A percentile compares a stretch with the other conserved stretches of the same genome.
Conservation (phyloP, 2,329 filamentous ascomycete species). For the Zymoseptoria ardabiliae region DNA sequence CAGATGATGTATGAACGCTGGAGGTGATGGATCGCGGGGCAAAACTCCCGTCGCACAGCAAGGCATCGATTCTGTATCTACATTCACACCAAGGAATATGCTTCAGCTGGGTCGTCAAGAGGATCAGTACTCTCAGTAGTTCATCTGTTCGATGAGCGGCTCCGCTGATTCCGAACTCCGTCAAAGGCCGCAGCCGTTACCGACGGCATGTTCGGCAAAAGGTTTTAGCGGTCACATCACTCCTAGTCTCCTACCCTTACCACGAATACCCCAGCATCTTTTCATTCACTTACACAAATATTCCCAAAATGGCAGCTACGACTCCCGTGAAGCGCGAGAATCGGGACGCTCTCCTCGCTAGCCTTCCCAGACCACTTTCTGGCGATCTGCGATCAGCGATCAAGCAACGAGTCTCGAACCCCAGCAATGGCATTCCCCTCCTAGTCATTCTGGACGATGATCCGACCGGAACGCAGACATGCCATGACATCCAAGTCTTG, state of each 20-base stretch:
- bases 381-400: slow-evolving; percentile 6
- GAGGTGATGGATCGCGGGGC: no score
- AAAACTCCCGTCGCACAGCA: no score
- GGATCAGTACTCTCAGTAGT: no score
- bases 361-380: slow-evolving; percentile 5
- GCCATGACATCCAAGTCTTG: slow-evolving; percentile 49
- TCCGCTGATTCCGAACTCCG: no score
- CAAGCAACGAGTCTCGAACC: slow-evolving; percentile 4
- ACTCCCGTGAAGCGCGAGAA: background rate
- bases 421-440: slow-evolving; percentile 4
- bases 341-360: slow-evolving; percentile 5
- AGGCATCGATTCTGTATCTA: no score
- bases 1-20: no score
- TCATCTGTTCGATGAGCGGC: no score
- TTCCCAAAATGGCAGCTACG: background rate
- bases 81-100: no score
- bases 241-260: background rate
- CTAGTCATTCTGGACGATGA: slow-evolving; percentile 11
- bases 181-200: background rate
- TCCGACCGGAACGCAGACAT: slow-evolving; percentile 53
- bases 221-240: background rate
- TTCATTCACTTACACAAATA: background rate
- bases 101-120: no score
- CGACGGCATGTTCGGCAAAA: background rate
- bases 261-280: background rate